A percentile compares a stretch with the other conserved stretches of the same genome.
Conservation (phyloP, 2,329 filamentous ascomycete species). For the Uncinocarpus reesii region DNA sequence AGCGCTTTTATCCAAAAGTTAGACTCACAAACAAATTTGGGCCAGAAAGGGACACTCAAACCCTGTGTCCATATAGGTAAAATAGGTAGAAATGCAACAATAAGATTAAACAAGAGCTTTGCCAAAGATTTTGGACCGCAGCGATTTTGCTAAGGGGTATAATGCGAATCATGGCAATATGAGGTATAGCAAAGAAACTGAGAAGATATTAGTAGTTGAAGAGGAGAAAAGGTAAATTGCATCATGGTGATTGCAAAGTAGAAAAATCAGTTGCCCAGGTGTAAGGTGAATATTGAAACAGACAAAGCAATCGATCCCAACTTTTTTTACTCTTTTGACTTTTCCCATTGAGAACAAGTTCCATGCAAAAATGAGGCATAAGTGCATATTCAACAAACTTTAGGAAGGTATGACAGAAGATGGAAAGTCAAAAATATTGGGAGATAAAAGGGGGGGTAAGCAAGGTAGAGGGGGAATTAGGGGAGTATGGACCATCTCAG, state of each 20-base stretch:
- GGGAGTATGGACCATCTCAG: neutral
- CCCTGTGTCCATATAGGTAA: neutral
- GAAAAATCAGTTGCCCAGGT: neutral
- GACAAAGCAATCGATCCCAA: conserved; percentile 9
- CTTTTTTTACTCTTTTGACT: conserved; percentile 2
- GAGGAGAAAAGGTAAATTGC: neutral
- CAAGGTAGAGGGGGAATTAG: neutral
- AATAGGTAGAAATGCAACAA: neutral
- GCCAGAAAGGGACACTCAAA: neutral
- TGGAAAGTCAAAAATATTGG: neutral
- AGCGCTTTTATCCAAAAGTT: neutral
- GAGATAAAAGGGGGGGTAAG: neutral
- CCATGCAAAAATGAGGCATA: conserved; percentile 9
- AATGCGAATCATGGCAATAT: conserved; percentile 7
- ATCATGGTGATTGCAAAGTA: neutral
- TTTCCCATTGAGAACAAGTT: conserved; percentile 2
- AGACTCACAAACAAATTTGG: neutral
- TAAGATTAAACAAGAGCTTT: neutral
- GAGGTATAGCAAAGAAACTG: neutral
- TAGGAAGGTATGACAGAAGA: conserved; percentile 9
- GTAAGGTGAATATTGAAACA: neutral
- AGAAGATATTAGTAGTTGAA: neutral
- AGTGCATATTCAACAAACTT: conserved; percentile 5
- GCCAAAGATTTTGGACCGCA: conserved; percentile 3
- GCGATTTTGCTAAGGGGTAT: conserved; percentile 13